Evolutionary conservation across 2,329 filamentous ascomycete species (phyloP), one percentile per base, ranked within the genome.

Genomic region (Claviceps capensis): DNA sequence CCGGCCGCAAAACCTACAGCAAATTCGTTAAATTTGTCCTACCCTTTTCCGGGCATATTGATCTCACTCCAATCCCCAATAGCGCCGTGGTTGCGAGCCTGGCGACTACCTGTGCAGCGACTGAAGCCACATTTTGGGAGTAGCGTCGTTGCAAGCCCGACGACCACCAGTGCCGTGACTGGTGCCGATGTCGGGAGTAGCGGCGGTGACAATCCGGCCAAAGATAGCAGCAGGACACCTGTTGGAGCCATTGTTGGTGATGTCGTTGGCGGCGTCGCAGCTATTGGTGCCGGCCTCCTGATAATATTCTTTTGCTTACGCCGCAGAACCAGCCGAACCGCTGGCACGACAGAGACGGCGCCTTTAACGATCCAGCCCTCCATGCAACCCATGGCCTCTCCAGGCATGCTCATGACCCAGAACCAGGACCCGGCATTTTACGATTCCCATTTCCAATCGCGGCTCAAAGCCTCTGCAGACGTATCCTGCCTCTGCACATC

Each of bases 171-270:
- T 23, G 19, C 37, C 23, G 42, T 14, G 22, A 19, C 30, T 13
- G 44, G 47, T 26, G 54, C 22, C 47, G 43, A 23, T 37, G 44
- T n/a, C n/a, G 53, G 49, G 6, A 50, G 40, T 14, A 43, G 45
- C 22, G 55, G 40, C 45, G 41, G 40, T 44, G 40, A 11, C 11
- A 48, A 49, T 22, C 41, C 47, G n/a, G 53, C 19, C 43, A 43
- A 34, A 44, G 49, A 19, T 13, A 53, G 49, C 43, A 52, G 49
- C 43, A 52, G 52, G n/a, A 62, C 59, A 1, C 63, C 62, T 8
- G 56, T 66, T 19, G 68, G 67, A 5, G 59, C 66, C 51, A 69
- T 70, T 42, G 67, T 68, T 2, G 68, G 68, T 22, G 67, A 65
- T 38, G 66, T 67, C 17, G 62, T 70, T 4, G 68, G 67, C 14